Base-by-base conservation (phyloP, 2,329 filamentous ascomycete genomes). In the Alternaria dauci region DNA sequence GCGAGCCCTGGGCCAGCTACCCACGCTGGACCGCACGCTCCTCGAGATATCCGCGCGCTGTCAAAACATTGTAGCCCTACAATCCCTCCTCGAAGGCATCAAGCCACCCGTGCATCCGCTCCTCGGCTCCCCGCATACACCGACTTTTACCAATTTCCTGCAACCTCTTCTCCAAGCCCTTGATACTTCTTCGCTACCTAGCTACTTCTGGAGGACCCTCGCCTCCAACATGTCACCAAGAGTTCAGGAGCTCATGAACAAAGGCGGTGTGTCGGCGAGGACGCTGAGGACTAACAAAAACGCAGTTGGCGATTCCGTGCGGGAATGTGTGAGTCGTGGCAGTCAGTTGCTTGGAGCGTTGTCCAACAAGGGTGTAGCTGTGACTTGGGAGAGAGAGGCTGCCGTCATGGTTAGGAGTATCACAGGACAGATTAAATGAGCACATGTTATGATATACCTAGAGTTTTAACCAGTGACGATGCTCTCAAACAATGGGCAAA, bases 341-440 rank as follows among this genome's bases (percentile, higher is more conserved):
- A 91, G 89, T 36, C 87, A 89, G 75, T 75, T 90, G 52, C 91
- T 92, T 2, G 85, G 83, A 14, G 86, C 75, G 25, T 74, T 83
- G 0, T 73, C 87, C 46, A 77, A 66, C 61, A 82, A 76, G 67
- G 76, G 77, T 83, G 51, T 84, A 42, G 73, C 80, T n/a, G 80
- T 80, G 12, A 81, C 81, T 23, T 97, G 93, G 92, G 94, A 97
- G 72, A 86, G 94, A 39, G 95, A 98, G 80, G 90, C 94, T 48
- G 93, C 94, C 1, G 94, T 98, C 48, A 97, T 98, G 94, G 91
- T 96, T 42, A 90, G 91, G 53, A 92, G 92, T 70, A 88, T 97
- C 6, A 84, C 93, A 51, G 85, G 86, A n/a, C 70, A 72, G 61
- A 71, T 78, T 18, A 71, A 71, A 54, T 77, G 56, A 71, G 38